A percentile compares a stretch with the other conserved stretches of the same genome.
These are phyloP conservation scores for Rhizopogon vulgaris DNA, from an alignment of 768 basidiomycete species.

Conservation along the genomic window DNA sequence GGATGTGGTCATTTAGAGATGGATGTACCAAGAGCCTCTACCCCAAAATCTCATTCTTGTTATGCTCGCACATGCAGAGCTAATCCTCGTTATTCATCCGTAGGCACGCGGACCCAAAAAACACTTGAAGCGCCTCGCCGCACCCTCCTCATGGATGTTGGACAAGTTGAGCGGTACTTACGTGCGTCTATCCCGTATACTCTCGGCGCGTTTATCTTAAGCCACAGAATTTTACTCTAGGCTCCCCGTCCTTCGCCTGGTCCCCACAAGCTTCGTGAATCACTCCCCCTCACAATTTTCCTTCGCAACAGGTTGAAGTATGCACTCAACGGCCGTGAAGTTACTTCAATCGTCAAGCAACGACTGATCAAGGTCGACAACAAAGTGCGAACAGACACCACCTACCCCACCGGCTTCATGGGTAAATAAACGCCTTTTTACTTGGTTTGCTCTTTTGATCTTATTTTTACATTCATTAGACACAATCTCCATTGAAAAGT, in stretches of 20 bases:
- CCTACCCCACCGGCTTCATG: slow-evolving; percentile 96
- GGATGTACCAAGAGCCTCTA: slow-evolving; percentile 14
- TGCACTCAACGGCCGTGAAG: slow-evolving; percentile 94
- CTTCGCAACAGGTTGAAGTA: slow-evolving; percentile 99
- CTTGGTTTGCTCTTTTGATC: neutral
- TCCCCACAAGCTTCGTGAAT: slow-evolving; percentile 99
- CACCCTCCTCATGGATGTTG: slow-evolving; percentile 99
- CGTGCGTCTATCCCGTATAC: slow-evolving; percentile 41
- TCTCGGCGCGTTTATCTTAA: neutral
- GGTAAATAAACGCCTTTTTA: slow-evolving; percentile 43
- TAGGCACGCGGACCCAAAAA: slow-evolving; percentile 98
- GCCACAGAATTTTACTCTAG: slow-evolving; percentile 30
- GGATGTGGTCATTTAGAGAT: slow-evolving; percentile 17
- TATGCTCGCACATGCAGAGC: neutral
- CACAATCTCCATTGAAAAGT: slow-evolving; percentile 96
- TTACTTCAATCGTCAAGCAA: slow-evolving; percentile 90
- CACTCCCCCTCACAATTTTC: slow-evolving; percentile 93
- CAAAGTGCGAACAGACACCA: slow-evolving; percentile 97
- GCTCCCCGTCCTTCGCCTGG: slow-evolving; percentile 96
- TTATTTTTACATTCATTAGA: slow-evolving; percentile 40
- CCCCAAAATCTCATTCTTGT: neutral
- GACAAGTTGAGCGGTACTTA: slow-evolving; percentile 97
- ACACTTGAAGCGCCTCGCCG: slow-evolving; percentile 95
- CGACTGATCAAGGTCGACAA: slow-evolving; percentile 97
- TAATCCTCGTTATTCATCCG: slow-evolving; percentile 16